phyloP scores from a whole-genome alignment of 306 rosid genomes.

The Boehmeria nivea region DNA sequence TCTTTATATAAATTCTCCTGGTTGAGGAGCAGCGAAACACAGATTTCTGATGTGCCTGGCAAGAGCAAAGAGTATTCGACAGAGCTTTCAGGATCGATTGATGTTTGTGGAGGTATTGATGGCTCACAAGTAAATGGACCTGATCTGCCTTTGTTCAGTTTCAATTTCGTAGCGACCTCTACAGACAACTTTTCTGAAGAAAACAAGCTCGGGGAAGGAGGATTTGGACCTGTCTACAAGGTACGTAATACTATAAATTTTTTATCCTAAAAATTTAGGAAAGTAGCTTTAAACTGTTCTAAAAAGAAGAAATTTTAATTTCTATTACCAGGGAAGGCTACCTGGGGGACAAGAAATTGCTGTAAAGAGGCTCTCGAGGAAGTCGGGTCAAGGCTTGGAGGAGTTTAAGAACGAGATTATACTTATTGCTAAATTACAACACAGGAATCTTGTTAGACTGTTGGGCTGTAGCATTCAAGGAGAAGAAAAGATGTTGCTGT shows the following conservation, averaged over 20 bases:
- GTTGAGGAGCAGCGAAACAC: conserved; percentile 31
- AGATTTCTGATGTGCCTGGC: conserved; percentile 21
- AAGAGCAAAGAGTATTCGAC: conserved; percentile 53
- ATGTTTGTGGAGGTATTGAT: conserved; percentile 42
- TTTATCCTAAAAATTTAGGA: no score
- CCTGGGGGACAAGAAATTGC: conserved; percentile 61
- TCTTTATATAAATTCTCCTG: conserved; percentile 37
- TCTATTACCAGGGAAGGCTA: conserved; percentile 56
- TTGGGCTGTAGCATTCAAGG: conserved; percentile 76
- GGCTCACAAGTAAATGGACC: conserved; percentile 50
- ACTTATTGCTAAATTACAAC: conserved; percentile 75
- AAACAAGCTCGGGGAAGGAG: conserved; percentile 89
- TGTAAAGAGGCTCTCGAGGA: conserved; percentile 73
- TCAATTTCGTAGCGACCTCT: conserved; percentile 49
- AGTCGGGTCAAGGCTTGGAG: conserved; percentile 75
- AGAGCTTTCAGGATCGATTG: conserved; percentile 58
- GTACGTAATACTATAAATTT: conserved; percentile 30
- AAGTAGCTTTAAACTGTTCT: neutral
- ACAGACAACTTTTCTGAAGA: conserved; percentile 64
- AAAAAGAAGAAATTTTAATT: conserved; percentile 8
- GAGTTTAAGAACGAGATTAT: conserved; percentile 87
- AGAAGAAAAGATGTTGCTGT: conserved; percentile 80
- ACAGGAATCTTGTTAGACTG: conserved; percentile 73
- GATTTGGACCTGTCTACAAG: conserved; percentile 84
- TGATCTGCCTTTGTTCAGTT: conserved; percentile 60